Evolutionary conservation across 805 yeast species (phyloP), one percentile per base, ranked within the genome.

Genomic region (Candida chilensis): DNA sequence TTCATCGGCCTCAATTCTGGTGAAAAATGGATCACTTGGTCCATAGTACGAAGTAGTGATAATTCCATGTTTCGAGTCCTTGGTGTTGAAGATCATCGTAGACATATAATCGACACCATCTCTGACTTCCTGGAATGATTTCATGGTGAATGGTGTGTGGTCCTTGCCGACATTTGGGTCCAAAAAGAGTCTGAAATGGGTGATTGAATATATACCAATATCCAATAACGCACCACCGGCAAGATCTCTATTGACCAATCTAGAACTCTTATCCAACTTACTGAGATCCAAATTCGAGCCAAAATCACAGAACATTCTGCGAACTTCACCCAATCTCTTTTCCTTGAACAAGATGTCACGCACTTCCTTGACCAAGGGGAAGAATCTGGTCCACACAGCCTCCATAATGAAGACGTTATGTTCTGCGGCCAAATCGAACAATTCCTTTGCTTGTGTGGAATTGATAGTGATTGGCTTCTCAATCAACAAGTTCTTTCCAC

Each of bases 211-310:
- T 29, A 72, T 59, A 2, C 79, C 78, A 32, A 72, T 53, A 43
- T 74, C 80, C 38, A 72, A 57, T 27, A 72, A 42, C 1, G 75
- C 67, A 15, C 81, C 79, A 10, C 74, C 81, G 4, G 73, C 79
- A 28, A 69, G 55, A 12, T 49, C 46, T 4, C 59, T 64, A 42
- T 66, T 60, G 32, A 65, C 50, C 33, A 68, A 41, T 29, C 78
- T 47, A 2, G 60, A 52, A 12, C 37, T 41, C 6, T 40, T 37
- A 3, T 62, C 58, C 26, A 55, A 34, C 14, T 46, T 38, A 13
- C 45, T 54, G n/a, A 60, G 34, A 28, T 53, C 55, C 13, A 52
- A 49, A 37, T 54, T 50, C 33, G 46, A 53, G 5, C 65, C 50
- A 39, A 67, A 61, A 39, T 73, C 75, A 13, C 59, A 54, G 34